These are phyloP conservation scores for Phytophthora pistaciae DNA, from an alignment of 352 stramenopile genomes.

Conservation along the genomic window DNA sequence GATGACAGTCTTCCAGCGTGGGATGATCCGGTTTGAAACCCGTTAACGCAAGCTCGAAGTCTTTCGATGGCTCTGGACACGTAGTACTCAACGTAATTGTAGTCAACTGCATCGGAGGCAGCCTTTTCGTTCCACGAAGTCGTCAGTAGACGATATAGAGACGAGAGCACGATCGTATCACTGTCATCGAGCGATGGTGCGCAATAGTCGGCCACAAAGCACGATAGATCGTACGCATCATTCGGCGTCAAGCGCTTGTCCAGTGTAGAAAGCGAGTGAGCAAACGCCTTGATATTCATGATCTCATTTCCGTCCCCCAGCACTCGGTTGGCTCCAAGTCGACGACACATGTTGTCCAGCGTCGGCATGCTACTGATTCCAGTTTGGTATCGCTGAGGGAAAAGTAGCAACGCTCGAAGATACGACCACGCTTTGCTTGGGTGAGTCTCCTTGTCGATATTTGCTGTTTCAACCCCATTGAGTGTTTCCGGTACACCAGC, in stretches of 20 bases:
- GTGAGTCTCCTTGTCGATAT: neutral
- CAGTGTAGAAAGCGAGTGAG: conserved; percentile 39
- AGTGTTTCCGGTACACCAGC: neutral
- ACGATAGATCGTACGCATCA: conserved; percentile 42
- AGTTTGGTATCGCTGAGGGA: conserved; percentile 14
- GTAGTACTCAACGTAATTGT: conserved; percentile 25
- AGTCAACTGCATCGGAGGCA: conserved; percentile 2
- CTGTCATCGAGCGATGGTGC: conserved; percentile 6
- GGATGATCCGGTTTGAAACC: neutral
- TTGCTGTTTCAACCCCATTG: neutral
- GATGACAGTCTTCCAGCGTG: neutral
- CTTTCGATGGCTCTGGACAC: conserved; percentile 30
- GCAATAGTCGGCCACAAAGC: conserved; percentile 30
- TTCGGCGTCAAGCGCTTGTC: conserved; percentile 53
- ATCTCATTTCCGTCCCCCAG: conserved; percentile 68
- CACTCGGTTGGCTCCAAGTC: conserved; percentile 63
- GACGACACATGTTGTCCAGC: conserved; percentile 56
- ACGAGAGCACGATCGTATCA: conserved; percentile 40
- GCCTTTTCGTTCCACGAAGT: neutral
- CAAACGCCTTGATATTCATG: conserved; percentile 68
- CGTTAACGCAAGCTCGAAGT: conserved; percentile 29
- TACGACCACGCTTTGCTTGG: conserved; percentile 30
- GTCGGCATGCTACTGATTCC: conserved; percentile 28
- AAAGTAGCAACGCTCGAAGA: conserved; percentile 32
- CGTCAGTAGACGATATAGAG: conserved; percentile 25